phyloP scores from a whole-genome alignment of 768 basidiomycete genomes.

The Termitomyces sp. region DNA sequence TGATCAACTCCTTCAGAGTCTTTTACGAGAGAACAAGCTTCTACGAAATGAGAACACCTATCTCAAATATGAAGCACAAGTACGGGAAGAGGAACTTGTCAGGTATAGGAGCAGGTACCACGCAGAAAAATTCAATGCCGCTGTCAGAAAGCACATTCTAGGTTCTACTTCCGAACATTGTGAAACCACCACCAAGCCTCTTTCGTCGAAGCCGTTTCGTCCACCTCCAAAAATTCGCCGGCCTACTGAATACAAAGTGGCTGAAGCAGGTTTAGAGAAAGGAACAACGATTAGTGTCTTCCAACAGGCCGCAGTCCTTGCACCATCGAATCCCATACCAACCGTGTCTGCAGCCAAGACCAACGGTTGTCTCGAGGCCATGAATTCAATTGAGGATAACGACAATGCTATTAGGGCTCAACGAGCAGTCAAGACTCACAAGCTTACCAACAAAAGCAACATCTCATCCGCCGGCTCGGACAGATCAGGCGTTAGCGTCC shows the following conservation, averaged over 20 bases:
- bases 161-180: neutral
- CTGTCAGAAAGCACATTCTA: conserved; percentile 1
- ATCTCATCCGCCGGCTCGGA: neutral
- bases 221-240: neutral
- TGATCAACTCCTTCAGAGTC: neutral
- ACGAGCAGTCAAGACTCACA: neutral
- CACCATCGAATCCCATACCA: conserved; percentile 37
- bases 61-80: conserved; percentile 19
- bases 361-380: conserved; percentile 27
- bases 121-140: conserved; percentile 17
- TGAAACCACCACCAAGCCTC: neutral
- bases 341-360: conserved; percentile 16
- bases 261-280: neutral
- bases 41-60: conserved; percentile 15
- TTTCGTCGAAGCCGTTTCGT: neutral
- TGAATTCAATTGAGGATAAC: conserved; percentile 12
- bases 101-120: conserved; percentile 21
- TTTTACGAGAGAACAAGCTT: conserved; percentile 22
- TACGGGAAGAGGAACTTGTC: conserved; percentile 20
- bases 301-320: conserved; percentile 17
- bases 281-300: neutral
- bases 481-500: conserved; percentile 6
- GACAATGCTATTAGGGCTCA: neutral
- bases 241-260: neutral
- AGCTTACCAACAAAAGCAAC: neutral